phyloP scores from a whole-genome alignment of 1,284 basidiomycete genomes.

The Papiliotrema flavescens region DNA sequence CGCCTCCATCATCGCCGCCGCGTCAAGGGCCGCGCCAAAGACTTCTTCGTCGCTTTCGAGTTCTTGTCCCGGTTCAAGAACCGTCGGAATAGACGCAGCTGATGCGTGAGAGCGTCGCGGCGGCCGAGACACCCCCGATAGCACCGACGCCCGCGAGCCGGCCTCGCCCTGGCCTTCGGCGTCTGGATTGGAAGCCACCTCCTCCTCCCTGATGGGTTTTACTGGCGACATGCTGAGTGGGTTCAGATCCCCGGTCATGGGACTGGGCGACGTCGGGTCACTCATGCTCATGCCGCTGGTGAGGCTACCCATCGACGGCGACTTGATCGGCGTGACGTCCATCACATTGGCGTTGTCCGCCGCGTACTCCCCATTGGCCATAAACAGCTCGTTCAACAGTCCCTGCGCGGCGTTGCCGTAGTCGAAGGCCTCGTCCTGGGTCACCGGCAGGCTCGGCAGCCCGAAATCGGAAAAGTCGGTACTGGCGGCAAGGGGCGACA shows the following conservation, averaged over 20 bases:
- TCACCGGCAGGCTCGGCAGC: slow-evolving; percentile 45
- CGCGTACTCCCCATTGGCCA: not conserved
- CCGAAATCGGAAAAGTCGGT: slow-evolving; percentile 50
- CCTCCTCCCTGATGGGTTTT: not conserved
- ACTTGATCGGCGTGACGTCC: not conserved
- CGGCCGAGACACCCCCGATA: too few relatives aligned
- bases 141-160: too few relatives aligned
- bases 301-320: not conserved
- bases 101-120: too few relatives aligned
- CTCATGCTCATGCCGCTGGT: not conserved
- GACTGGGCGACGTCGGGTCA: not conserved
- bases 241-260: not conserved
- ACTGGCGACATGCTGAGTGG: not conserved
- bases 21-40: not conserved
- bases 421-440: slow-evolving; percentile 19
- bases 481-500: slow-evolving; percentile 46
- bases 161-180: too few relatives aligned
- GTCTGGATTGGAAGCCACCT: too few relatives aligned
- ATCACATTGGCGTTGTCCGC: too few relatives aligned
- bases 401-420: slow-evolving; percentile 33
- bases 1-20: not conserved
- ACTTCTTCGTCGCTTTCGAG: too few relatives aligned
- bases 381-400: slow-evolving; percentile 28
- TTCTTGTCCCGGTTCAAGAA: too few relatives aligned
- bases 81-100: too few relatives aligned